phyloP scores from a whole-genome alignment of 768 basidiomycete species.

The Rhizopogon vinicolor region DNA sequence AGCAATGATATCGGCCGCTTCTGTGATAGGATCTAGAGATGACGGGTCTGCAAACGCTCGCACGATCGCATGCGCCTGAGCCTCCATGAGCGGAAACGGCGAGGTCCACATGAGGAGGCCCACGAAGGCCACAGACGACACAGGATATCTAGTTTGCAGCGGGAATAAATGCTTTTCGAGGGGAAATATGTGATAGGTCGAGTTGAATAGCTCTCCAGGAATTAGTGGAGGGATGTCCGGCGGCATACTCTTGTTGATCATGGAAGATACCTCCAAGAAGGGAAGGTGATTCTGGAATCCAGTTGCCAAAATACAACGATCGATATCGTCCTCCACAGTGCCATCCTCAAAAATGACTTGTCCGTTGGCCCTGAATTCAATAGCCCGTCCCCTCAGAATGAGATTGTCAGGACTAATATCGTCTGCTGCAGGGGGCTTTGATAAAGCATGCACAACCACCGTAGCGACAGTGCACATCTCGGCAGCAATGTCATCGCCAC shows the following conservation, averaged over 20 bases:
- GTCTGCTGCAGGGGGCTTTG: slow-evolving; percentile 18
- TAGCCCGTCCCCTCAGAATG: slow-evolving; percentile 38
- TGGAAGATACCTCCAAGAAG: slow-evolving; percentile 41
- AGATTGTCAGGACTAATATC: slow-evolving; percentile 29
- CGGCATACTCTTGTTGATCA: slow-evolving; percentile 34
- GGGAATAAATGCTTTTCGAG: slow-evolving; percentile 71
- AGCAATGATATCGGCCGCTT: slow-evolving; percentile 43
- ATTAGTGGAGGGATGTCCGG: slow-evolving; percentile 48
- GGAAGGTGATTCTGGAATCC: slow-evolving; percentile 67
- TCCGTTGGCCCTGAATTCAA: slow-evolving; percentile 37
- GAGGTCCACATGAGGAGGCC: slow-evolving; percentile 54
- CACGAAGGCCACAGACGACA: slow-evolving; percentile 57
- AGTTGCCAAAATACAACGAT: slow-evolving; percentile 69
- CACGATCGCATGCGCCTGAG: slow-evolving; percentile 64
- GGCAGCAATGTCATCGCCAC: slow-evolving; percentile 60
- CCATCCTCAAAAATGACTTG: slow-evolving; percentile 58
- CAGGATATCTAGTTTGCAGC: slow-evolving; percentile 40
- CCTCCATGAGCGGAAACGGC: slow-evolving; percentile 77
- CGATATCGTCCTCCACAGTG: slow-evolving; percentile 46
- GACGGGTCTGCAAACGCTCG: slow-evolving; percentile 49
- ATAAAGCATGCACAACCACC: slow-evolving; percentile 54
- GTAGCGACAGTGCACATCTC: slow-evolving; percentile 46
- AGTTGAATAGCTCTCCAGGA: slow-evolving; percentile 47
- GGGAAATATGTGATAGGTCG: slow-evolving; percentile 64
- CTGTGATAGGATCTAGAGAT: slow-evolving; percentile 43